Evolutionary conservation across 2,329 filamentous ascomycete species (phyloP), one percentile per base, ranked within the genome.

Genomic region (Lachnellula occidentalis): DNA sequence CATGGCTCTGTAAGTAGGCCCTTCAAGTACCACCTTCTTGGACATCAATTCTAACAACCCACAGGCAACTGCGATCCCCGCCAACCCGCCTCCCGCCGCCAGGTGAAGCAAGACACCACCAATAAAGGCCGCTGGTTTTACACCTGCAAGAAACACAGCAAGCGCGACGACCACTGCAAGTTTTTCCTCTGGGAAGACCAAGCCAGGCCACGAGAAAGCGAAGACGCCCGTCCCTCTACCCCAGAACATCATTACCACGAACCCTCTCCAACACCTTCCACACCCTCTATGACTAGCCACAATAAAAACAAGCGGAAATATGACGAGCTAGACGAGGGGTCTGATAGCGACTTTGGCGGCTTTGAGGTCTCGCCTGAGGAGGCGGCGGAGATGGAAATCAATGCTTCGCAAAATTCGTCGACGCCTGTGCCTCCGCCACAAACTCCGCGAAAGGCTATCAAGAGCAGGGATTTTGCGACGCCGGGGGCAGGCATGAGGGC

Each of bases 131-230:
- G 70, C 56, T 73, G 72, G 67, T 80, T 83, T 67, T 81, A 79
- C 55, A 75, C 72, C 2, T 84, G 80, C 59, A 77, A 78, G 61
- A 71, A 73, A 51, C 62, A 70, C n/a, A 21, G 43, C 43, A 46
- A 31, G 22, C 66, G 68, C 31, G 70, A 72, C 21, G 69, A 71
- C 43, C 66, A 72, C 24, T 85, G 82, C 61, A 71, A 71, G 1
- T 81, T 85, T 68, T 85, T 83, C 59, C 66, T 85, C 0, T 84
- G 80, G 78, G 72, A 78, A 7, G 74, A 79, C 14, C 75, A 81
- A 43, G 81, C 81, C 0, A 68, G 71, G 42, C 56, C 61, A 17
- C 71, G 80, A 50, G 77, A 80, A 64, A 61, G 41, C 3, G 43
- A 46, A 12, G 14, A 2, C 17, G 21, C 14, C 5, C 43, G 14